These are phyloP conservation scores for Diaporthe caulivora DNA, from an alignment of 2,329 filamentous ascomycete genomes.

Conservation along the genomic window DNA sequence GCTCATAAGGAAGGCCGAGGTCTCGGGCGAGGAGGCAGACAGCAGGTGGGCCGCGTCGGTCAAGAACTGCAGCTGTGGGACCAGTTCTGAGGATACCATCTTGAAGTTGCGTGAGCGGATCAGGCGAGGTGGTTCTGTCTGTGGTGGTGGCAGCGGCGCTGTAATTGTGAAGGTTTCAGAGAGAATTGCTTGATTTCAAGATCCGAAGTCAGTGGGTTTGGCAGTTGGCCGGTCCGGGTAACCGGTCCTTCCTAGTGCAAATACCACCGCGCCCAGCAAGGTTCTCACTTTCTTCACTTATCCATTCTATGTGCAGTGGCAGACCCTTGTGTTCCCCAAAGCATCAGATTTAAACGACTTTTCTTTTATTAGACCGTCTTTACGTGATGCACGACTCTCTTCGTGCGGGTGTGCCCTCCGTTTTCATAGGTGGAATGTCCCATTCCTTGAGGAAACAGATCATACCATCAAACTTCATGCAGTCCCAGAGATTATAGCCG, in stretches of 20 bases:
- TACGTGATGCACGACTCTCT: neutral
- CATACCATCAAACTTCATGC: neutral
- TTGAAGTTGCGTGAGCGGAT: neutral
- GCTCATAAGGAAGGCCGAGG: slow-evolving; percentile 71
- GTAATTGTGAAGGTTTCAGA: neutral
- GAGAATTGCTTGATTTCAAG: neutral
- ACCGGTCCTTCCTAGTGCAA: slow-evolving; percentile 18
- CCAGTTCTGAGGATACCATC: slow-evolving; percentile 41
- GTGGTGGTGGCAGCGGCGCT: neutral
- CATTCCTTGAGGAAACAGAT: no score
- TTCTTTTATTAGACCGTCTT: neutral
- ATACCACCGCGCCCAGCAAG: slow-evolving; percentile 10
- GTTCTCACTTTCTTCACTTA: neutral
- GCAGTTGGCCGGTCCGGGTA: slow-evolving; percentile 3
- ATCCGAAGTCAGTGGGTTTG: neutral
- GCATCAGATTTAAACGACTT: neutral
- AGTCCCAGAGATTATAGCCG: slow-evolving; percentile 21
- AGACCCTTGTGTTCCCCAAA: neutral
- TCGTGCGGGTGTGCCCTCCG: no score
- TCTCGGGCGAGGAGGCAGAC: slow-evolving; percentile 63
- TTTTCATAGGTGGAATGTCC: no score
- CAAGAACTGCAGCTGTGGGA: slow-evolving; percentile 58
- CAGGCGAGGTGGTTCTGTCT: neutral
- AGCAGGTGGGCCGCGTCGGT: slow-evolving; percentile 72
- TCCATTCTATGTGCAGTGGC: neutral